phyloP scores from a whole-genome alignment of 495 filamentous ascomycete genomes.

The Hypoxylon lienhwacheense region DNA sequence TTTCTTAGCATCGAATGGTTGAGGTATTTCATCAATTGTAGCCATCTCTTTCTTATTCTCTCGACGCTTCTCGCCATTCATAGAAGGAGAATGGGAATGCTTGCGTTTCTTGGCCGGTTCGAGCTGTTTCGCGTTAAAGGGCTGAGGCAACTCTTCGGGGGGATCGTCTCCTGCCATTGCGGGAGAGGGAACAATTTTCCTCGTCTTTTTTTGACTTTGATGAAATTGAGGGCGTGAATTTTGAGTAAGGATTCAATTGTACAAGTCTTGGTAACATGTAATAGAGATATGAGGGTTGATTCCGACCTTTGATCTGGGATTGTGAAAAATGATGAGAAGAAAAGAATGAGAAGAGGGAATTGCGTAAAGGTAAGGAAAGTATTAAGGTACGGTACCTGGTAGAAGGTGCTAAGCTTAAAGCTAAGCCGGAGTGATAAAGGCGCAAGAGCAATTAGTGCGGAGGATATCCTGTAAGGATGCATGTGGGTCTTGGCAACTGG shows the following conservation, averaged over 20 bases:
- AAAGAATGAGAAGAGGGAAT: too few species aligned
- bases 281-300: too few species aligned
- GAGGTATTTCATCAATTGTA: slow-evolving; percentile 50
- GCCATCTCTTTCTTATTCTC: slow-evolving; percentile 12
- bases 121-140: slow-evolving; percentile 47
- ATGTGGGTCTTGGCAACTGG: slow-evolving; percentile 18
- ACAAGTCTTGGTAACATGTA: too few species aligned
- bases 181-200: slow-evolving; percentile 4
- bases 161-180: slow-evolving; percentile 36
- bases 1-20: slow-evolving; percentile 59
- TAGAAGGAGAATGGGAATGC: slow-evolving; percentile 21
- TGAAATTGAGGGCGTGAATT: background rate
- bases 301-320: too few species aligned
- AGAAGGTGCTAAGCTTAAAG: background rate
- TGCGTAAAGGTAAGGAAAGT: background rate
- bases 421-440: background rate
- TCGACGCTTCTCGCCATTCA: slow-evolving; percentile 14
- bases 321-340: too few species aligned
- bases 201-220: background rate
- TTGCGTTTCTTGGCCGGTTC: slow-evolving; percentile 44
- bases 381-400: background rate
- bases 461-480: too few species aligned
- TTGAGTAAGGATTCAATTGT: slow-evolving; percentile 1
- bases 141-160: slow-evolving; percentile 40
- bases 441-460: too few species aligned